Base-by-base conservation (phyloP, 331 rosid genomes). In the Quercus tomentella region DNA sequence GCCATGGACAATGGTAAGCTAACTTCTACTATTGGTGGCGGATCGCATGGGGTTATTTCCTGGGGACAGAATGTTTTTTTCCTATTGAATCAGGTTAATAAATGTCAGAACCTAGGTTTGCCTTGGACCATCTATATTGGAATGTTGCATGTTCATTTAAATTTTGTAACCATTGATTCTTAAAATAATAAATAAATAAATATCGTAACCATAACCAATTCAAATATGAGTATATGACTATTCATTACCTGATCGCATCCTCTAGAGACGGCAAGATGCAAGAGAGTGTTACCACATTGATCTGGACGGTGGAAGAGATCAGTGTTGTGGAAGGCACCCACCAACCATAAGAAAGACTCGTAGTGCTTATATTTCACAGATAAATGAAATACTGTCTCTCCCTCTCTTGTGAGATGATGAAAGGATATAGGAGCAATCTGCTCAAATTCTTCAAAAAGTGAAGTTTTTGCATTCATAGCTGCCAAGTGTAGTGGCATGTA, bases 321-420 rank as follows among this genome's bases (percentile, higher is more conserved):
- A 28, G 82, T 79, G 4, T 84, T 83, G 76, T 81, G 81, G 68
- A 82, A 76, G 56, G 74, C 84, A 14, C 31, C 61, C 63, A 83
- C 82, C 90, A 92, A 81, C 81, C 68, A 84, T 3, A 82, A 79
- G 70, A 92, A 86, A 67, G 92, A 87, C 77, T 85, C 83, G 20
- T 69, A 83, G 23, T 87, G 85, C 12, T 85, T 86, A 2, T 83
- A 86, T 76, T 89, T 86, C 62, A 89, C 88, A 4, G 90, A 87
- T 51, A 92, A 69, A 82, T 87, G 91, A 82, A 84, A 80, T 4
- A 90, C 62, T 11, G 97, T 84, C 83, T 92, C 97, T 33, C 88
- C 89, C 57, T 87, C 88, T 84, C 73, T 76, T 3, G 94, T 92
- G 45, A 74, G 85, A 78, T 79, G 76, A 16, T 80, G 82, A 79